Conservation (phyloP, 2,329 filamentous ascomycete genomes). For the Lasiodiplodia citricola region DNA sequence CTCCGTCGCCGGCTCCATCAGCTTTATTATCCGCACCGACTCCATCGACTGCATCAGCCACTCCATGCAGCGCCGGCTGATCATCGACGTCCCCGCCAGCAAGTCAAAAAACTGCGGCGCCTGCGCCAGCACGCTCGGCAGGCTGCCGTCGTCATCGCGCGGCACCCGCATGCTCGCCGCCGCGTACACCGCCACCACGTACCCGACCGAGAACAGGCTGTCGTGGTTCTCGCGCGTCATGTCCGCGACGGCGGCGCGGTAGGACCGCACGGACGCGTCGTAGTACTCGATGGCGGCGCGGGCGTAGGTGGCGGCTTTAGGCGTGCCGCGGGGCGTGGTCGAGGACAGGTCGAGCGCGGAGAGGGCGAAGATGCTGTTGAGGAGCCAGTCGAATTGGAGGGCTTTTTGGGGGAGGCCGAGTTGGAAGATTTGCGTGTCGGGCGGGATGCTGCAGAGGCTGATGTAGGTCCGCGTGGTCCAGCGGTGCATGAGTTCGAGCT, state of each 20-base stretch:
- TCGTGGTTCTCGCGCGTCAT: conserved; percentile 39
- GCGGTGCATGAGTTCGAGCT: conserved; percentile 59
- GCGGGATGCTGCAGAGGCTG: conserved; percentile 45
- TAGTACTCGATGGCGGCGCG: conserved; percentile 44
- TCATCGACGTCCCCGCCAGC: background rate
- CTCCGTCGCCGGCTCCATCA: background rate
- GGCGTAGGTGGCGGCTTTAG: conserved; percentile 34
- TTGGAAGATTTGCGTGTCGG: conserved; percentile 46
- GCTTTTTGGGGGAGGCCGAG: conserved; percentile 19
- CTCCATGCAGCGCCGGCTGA: background rate
- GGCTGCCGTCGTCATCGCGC: background rate
- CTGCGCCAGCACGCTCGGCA: background rate
- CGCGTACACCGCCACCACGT: background rate
- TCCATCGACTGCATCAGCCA: background rate
- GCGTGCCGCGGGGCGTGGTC: background rate
- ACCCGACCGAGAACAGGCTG: conserved; percentile 32
- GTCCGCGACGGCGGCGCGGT: conserved; percentile 37
- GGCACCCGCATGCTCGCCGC: background rate
- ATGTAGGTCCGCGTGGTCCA: conserved; percentile 56
- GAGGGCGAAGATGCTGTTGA: background rate
- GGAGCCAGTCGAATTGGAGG: background rate
- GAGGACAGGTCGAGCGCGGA: conserved; percentile 38
- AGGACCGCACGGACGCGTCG: conserved; percentile 39
- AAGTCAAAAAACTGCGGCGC: background rate
- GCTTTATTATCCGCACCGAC: background rate